A percentile compares a stretch with the other conserved stretches of the same genome.
These are phyloP conservation scores for Saccharomycodes ludwigii DNA, from an alignment of 805 yeast genomes.

Conservation along the genomic window DNA sequence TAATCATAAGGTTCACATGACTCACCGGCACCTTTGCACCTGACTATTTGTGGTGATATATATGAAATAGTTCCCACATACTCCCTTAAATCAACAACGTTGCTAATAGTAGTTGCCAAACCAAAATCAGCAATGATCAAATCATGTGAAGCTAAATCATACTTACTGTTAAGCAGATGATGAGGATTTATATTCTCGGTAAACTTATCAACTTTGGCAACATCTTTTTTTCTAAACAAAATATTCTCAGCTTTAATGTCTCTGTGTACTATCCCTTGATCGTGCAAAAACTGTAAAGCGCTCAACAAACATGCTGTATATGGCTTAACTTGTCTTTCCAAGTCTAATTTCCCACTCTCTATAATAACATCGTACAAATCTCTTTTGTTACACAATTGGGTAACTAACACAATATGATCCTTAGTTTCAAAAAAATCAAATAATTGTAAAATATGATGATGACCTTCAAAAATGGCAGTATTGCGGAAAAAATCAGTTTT, in stretches of 20 bases:
- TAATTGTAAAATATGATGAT: constrained; percentile 43
- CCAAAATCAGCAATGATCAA: constrained; percentile 38
- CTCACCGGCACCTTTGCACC: constrained; percentile 22
- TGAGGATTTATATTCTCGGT: constrained; percentile 37
- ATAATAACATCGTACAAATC: constrained; percentile 54
- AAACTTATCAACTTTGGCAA: constrained; percentile 19
- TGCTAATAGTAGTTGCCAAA: constrained; percentile 37
- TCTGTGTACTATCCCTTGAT: constrained; percentile 51
- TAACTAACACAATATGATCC: constrained; percentile 41
- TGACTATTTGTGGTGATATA: constrained; percentile 61
- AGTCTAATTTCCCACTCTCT: constrained; percentile 30
- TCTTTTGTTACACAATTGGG: constrained; percentile 57
- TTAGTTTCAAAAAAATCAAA: constrained; percentile 62
- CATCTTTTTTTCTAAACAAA: constrained; percentile 28
- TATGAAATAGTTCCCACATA: constrained; percentile 61
- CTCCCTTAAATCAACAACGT: constrained; percentile 29
- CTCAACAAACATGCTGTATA: constrained; percentile 38
- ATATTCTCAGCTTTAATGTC: constrained; percentile 66
- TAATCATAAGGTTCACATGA: constrained; percentile 32
- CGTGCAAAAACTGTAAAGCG: constrained; percentile 47
- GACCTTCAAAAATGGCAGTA: constrained; percentile 20
- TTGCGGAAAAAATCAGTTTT: constrained; percentile 2
- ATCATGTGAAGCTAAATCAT: constrained; percentile 22
- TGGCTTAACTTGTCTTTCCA: constrained; percentile 35
- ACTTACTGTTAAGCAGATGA: constrained; percentile 43